Evolutionary conservation across 2,329 filamentous ascomycete genomes (phyloP), one percentile per base, ranked within the genome.

Genomic region (Rhinocladiella similis): DNA sequence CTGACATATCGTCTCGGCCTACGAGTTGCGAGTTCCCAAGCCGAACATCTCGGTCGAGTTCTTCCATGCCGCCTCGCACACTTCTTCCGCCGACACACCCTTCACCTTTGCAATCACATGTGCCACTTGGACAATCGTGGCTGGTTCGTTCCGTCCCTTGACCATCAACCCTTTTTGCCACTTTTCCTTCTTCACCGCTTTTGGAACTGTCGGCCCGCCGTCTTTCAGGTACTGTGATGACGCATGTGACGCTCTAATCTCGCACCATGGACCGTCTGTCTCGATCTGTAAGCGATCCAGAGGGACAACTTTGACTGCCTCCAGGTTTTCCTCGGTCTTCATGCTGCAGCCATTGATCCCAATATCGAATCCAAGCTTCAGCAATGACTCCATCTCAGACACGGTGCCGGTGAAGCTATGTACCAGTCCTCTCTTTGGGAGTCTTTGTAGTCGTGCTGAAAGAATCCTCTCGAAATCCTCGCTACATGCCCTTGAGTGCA

Each of bases 311-410:
- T 82, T 85, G 10, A 97, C 91, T 2, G 97, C 92, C 13, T 83
- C 86, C 39, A 96, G 83, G 66, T 97, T 99, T 70, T 96, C 91
- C 10, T 82, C 86, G 5, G 91, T 97, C 80, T 97, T 99, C 78
- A 99, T 83, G 67, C 90, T 95, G 73, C 94, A 99, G 3, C 94
- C 94, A 69, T 99, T 99, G 59, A 97, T 84, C n/a, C 94, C 93
- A 59, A 99, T 86, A 73, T 96, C 88, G 52, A 97, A 83, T 0
- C 92, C 93, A 45, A 95, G 72, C 1, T 84, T 85, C 65, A 95
- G 85, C 53, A 97, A 76, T 63, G 90, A 84, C 54, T 81, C 76
- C 88, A 96, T 93, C 74, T 96, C 94, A 53, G 88, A 89, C 13
- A 85, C 73, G 0, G 90, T 91, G 2, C 94, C 94, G 0, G 94